Percentiles rank a stretch among this genome's conserved stretches.
Evolutionary conservation across 2,329 filamentous ascomycete species (phyloP).

Genomic region (Aspergillus caelatus): DNA sequence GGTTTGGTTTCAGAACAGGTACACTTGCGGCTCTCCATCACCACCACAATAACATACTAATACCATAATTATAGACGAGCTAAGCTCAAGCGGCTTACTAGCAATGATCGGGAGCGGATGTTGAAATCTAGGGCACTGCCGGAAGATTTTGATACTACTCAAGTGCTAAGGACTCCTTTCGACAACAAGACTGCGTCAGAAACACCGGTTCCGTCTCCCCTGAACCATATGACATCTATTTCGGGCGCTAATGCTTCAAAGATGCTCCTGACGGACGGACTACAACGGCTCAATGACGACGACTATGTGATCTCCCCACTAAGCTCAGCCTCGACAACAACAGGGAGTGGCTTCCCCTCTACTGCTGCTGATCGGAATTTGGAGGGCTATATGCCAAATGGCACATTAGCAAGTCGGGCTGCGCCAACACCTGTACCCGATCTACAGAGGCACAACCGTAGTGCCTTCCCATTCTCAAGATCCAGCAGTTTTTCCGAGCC

Average conservation of each 20-base stretch:
- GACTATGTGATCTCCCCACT: conserved; percentile 43
- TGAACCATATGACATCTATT: conserved; percentile 40
- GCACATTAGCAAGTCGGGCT: conserved; percentile 29
- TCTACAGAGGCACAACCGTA: conserved; percentile 31
- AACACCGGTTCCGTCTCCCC: conserved; percentile 53
- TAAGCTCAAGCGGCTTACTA: conserved; percentile 63
- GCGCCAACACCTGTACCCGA: conserved; percentile 31
- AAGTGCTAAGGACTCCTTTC: conserved; percentile 59
- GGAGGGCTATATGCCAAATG: conserved; percentile 30
- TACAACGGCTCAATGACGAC: conserved; percentile 38
- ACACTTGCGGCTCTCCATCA: conserved; percentile 34
- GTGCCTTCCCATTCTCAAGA: conserved; percentile 32
- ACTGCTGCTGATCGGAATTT: conserved; percentile 28
- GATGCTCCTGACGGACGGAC: conserved; percentile 38
- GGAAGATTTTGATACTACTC: conserved; percentile 62
- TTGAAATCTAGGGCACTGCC: conserved; percentile 62
- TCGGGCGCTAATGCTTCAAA: conserved; percentile 36
- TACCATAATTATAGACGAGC: conserved; percentile 51
- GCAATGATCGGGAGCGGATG: conserved; percentile 64
- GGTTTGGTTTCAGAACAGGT: conserved; percentile 99
- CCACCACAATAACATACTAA: conserved; percentile 13
- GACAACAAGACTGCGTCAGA: conserved; percentile 50
- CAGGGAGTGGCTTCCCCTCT: conserved; percentile 39
- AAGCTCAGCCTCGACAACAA: conserved; percentile 38
- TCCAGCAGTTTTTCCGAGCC: conserved; percentile 42